A percentile compares a stretch with the other conserved stretches of the same genome.
phyloP scores from a whole-genome alignment of 371 early-diverging fungal species.

The Mucor lusitanicus region DNA sequence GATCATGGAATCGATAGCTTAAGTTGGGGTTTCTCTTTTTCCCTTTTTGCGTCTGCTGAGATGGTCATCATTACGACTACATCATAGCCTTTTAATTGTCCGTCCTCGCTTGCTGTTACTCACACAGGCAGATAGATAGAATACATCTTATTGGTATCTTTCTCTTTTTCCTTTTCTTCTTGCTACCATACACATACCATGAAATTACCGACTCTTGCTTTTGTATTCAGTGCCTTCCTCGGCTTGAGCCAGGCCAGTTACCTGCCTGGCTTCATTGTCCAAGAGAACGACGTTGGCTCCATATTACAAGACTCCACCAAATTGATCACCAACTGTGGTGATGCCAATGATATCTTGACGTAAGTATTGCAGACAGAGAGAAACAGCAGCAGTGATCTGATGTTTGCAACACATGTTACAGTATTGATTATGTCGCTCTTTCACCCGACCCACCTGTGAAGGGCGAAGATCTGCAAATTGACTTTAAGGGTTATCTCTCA shows the following conservation, averaged over 20 bases:
- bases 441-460: slow-evolving; percentile 60
- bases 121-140: background rate
- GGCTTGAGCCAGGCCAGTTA: slow-evolving; percentile 10
- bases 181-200: background rate
- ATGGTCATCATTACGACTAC: slow-evolving; percentile 5
- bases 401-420: background rate
- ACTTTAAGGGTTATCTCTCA: slow-evolving; percentile 51
- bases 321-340: slow-evolving; percentile 28
- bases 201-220: slow-evolving; percentile 9
- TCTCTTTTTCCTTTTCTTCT: slow-evolving; percentile 4
- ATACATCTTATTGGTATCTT: background rate
- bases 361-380: background rate
- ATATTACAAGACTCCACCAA: slow-evolving; percentile 19
- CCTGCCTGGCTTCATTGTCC: slow-evolving; percentile 21
- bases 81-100: background rate
- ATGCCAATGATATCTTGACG: slow-evolving; percentile 25
- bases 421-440: slow-evolving; percentile 47
- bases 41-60: background rate
- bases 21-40: background rate
- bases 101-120: background rate
- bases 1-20: background rate
- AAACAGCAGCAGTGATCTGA: background rate
- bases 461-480: slow-evolving; percentile 53
- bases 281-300: slow-evolving; percentile 11
- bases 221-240: background rate